Conservation (phyloP, 345 rosid species). For the Hevea brasiliensis region DNA sequence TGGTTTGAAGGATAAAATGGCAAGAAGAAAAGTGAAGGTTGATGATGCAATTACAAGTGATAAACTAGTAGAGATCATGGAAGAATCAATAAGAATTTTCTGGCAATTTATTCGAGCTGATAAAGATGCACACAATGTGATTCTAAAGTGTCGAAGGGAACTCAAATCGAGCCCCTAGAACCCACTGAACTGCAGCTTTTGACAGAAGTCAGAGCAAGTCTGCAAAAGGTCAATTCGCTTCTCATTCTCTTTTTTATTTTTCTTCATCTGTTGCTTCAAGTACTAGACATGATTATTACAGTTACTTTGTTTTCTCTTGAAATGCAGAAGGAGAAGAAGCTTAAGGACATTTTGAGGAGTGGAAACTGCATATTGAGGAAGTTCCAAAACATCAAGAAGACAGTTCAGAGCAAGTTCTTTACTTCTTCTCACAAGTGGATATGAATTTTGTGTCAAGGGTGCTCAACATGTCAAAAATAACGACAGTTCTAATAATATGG, state of each 20-base stretch:
- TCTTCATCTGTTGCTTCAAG: too few species aligned
- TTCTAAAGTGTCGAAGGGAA: constrained; percentile 46
- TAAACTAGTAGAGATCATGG: constrained; percentile 73
- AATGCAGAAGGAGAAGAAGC: constrained; percentile 67
- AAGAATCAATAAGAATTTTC: constrained; percentile 84
- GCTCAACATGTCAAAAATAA: constrained; percentile 71
- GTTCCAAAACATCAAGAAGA: constrained; percentile 40
- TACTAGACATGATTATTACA: too few species aligned
- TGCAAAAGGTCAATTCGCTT: constrained; percentile 52
- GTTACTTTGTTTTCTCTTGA: too few species aligned
- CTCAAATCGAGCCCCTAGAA: constrained; percentile 63
- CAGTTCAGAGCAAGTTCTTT: constrained; percentile 58
- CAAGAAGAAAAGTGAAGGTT: constrained; percentile 41
- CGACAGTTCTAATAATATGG: constrained; percentile 76
- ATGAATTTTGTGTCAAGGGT: constrained; percentile 85
- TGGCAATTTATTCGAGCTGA: constrained; percentile 85
- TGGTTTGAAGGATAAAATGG: constrained; percentile 49
- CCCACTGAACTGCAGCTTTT: constrained; percentile 47
- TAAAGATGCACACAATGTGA: constrained; percentile 44
- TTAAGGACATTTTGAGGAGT: constrained; percentile 51
- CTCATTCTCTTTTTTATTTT: not conserved
- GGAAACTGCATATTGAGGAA: constrained; percentile 58
- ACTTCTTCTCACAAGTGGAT: constrained; percentile 90
- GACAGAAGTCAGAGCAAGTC: constrained; percentile 48
- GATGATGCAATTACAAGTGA: constrained; percentile 53